Conservation (phyloP, 129 eudicot species). For the Ambrosia artemisiifolia region DNA sequence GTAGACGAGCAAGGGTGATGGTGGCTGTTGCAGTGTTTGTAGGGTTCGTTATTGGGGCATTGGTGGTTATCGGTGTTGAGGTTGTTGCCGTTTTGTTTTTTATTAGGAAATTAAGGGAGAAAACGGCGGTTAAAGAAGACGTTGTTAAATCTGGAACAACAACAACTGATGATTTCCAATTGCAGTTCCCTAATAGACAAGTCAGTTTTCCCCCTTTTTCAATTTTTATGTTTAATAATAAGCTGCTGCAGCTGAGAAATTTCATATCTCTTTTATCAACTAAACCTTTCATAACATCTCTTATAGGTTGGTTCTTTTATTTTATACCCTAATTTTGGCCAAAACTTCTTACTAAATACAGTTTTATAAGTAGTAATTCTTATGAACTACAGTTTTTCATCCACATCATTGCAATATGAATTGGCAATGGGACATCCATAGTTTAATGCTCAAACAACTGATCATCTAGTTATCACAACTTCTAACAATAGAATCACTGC, state of each 20-base stretch:
- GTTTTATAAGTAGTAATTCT: too few relatives aligned
- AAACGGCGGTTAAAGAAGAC: slow-evolving; percentile 17
- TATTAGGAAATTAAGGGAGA: slow-evolving; percentile 36
- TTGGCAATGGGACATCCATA: too few relatives aligned
- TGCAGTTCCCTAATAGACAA: slow-evolving; percentile 45
- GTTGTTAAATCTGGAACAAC: slow-evolving; percentile 11
- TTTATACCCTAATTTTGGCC: too few relatives aligned
- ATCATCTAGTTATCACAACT: neutral
- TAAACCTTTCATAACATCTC: too few relatives aligned
- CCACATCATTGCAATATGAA: too few relatives aligned
- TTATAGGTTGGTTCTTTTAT: too few relatives aligned
- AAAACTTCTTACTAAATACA: too few relatives aligned
- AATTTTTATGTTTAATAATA: neutral
- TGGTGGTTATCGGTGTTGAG: slow-evolving; percentile 49
- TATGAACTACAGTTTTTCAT: too few relatives aligned
- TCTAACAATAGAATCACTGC: neutral
- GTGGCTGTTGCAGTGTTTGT: slow-evolving; percentile 39
- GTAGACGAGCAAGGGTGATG: neutral
- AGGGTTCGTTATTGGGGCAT: slow-evolving; percentile 54
- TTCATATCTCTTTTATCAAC: too few relatives aligned
- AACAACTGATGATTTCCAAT: slow-evolving; percentile 29
- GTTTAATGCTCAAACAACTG: neutral
- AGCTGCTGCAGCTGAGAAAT: too few relatives aligned
- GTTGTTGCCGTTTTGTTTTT: slow-evolving; percentile 41
- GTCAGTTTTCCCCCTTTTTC: slow-evolving; percentile 21